Base-by-base conservation (phyloP, 177 flowering plant species). In the Vitis hybrid region DNA sequence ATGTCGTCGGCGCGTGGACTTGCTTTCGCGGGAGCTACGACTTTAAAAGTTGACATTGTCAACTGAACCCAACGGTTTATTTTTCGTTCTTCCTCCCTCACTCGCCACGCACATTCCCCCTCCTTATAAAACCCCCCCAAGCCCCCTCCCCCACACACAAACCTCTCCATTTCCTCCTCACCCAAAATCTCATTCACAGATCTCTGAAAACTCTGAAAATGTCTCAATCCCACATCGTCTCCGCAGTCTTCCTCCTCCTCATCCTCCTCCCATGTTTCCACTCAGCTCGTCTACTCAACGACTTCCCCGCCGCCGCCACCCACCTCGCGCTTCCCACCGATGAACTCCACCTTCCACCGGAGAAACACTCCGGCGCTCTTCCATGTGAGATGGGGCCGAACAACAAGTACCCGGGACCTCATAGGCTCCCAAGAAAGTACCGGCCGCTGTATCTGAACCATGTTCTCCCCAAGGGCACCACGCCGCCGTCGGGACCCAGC, bases 401-500 rank as follows among this genome's bases (percentile, higher is more conserved):
- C 10, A 20, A 57, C 26, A 57, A 57, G 50, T 5, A 9, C 16
- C 10, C 8, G 1, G 10, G 14, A 16, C 19, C 8, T 26, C 61
- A n/a, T 26, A 26, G 53, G 54, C 55, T 48, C 18, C 48, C 58
- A 20, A 61, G 77, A 12, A 67, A 62, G 19, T 77, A 69, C 62
- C 74, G 80, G 20, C 67, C 68, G 2, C 10, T 77, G 75, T 10
- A 77, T 39, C 64, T 82, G 8, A 77, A 72, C 45, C 45, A 39
- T 50, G 13, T 73, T 58, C 85, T 84, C 20, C 87, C 85, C 0
- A 84, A 80, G 57, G 85, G 87, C 8, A 10, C 34, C 0, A 5
- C 48, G 31, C 77, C 82, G 2, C 77, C 82, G 0, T 82, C 85
- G 0, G 85, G 76, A 12, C 85, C 87, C 11, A 82, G 87, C 80